These are phyloP conservation scores for Aureobasidium sp. DNA, from an alignment of 2,329 filamentous ascomycete species.

Conservation along the genomic window DNA sequence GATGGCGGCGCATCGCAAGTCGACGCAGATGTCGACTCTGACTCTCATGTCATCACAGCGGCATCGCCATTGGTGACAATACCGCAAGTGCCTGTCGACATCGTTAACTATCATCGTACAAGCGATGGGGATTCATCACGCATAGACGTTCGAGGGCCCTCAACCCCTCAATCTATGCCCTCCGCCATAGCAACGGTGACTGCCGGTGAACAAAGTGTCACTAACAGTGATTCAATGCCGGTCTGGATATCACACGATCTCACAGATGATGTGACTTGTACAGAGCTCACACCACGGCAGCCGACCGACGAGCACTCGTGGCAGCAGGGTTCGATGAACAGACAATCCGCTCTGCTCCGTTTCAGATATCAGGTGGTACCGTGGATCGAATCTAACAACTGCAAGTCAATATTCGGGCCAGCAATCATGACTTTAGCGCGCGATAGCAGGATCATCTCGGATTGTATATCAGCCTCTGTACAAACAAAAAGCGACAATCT, in stretches of 20 bases:
- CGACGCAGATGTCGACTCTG: neutral
- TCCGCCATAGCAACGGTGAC: neutral
- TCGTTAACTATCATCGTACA: neutral
- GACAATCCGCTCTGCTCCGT: neutral
- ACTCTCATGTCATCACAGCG: neutral
- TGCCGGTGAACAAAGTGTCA: neutral
- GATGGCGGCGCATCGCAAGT: neutral
- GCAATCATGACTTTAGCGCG: constrained; percentile 8
- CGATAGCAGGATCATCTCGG: constrained; percentile 3
- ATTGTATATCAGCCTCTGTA: constrained; percentile 6
- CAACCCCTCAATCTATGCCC: neutral
- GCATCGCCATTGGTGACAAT: neutral
- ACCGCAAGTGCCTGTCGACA: neutral
- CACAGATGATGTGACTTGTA: neutral
- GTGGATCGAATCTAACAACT: constrained; percentile 11
- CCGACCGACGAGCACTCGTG: neutral
- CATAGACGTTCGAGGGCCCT: neutral
- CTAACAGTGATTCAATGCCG: neutral
- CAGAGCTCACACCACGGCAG: neutral
- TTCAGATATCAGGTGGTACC: constrained; percentile 3
- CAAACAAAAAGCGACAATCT: neutral
- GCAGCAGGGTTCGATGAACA: neutral
- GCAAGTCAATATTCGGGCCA: constrained; percentile 6
- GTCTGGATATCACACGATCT: neutral
- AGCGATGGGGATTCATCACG: neutral